These are phyloP conservation scores for Diaporthe vaccinii DNA, from an alignment of 2,329 filamentous ascomycete genomes.

Conservation along the genomic window DNA sequence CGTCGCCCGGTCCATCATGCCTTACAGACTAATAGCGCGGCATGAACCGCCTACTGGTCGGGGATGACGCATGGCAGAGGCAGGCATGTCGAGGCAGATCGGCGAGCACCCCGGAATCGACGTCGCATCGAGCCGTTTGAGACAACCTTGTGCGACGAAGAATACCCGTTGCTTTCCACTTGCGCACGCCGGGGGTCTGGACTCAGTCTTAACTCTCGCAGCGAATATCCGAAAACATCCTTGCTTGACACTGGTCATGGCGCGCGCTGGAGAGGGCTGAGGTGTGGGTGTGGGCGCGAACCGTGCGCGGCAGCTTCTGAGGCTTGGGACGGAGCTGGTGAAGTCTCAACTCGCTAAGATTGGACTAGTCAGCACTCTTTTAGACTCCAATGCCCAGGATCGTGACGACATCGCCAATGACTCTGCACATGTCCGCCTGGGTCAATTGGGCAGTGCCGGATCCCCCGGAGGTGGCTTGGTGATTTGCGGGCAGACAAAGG, in stretches of 20 bases:
- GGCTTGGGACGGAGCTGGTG: conserved; percentile 21
- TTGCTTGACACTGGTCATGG: conserved; percentile 15
- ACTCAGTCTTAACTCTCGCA: conserved; percentile 8
- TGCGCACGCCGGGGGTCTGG: background rate
- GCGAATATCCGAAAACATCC: conserved; percentile 24
- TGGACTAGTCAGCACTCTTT: conserved; percentile 23
- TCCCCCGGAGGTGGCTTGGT: background rate
- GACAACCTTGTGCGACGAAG: conserved; percentile 15
- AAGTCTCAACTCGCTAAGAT: conserved; percentile 27
- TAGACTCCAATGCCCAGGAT: conserved; percentile 15
- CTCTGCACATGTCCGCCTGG: background rate
- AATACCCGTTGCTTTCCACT: conserved; percentile 16
- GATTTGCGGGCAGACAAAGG: conserved; percentile 1
- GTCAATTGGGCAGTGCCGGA: background rate
- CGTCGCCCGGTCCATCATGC: background rate
- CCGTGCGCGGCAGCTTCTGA: conserved; percentile 19
- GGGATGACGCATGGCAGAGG: conserved; percentile 28
- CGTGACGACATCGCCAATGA: conserved; percentile 28
- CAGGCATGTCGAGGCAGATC: conserved; percentile 30
- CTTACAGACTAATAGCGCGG: conserved; percentile 26
- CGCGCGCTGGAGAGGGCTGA: conserved; percentile 10
- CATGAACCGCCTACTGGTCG: conserved; percentile 25
- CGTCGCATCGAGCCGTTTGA: conserved; percentile 22
- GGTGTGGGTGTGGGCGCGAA: conserved; percentile 18
- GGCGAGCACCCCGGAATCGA: conserved; percentile 6